These are phyloP conservation scores for Auricularia sp. DNA, from an alignment of 768 basidiomycete species.

Conservation along the genomic window DNA sequence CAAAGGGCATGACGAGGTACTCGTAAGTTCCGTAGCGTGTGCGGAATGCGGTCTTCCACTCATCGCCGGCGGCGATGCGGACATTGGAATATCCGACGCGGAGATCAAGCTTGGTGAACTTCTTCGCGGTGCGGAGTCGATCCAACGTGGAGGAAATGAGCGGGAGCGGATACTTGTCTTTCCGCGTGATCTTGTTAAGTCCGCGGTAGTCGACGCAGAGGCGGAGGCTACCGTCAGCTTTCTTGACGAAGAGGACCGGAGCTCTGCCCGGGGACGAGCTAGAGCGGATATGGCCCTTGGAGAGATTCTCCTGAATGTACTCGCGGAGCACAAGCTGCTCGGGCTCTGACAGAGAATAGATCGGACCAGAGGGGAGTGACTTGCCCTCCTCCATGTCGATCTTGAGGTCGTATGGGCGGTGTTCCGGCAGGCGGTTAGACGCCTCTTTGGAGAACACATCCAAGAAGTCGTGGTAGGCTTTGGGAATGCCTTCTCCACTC, in stretches of 20 bases:
- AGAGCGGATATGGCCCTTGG: slow-evolving; percentile 25
- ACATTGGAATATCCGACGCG: slow-evolving; percentile 32
- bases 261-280: slow-evolving; percentile 17
- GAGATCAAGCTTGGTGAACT: slow-evolving; percentile 31
- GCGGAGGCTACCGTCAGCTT: no score
- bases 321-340: slow-evolving; percentile 25
- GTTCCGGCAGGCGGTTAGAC: slow-evolving; percentile 20
- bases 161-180: slow-evolving; percentile 1
- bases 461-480: slow-evolving; percentile 1
- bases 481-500: background rate
- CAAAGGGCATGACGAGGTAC: slow-evolving; percentile 30
- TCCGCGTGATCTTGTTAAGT: background rate
- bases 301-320: slow-evolving; percentile 29
- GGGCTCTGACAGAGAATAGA: slow-evolving; percentile 24
- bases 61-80: slow-evolving; percentile 28
- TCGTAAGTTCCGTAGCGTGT: slow-evolving; percentile 31
- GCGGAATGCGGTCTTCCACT: slow-evolving; percentile 33
- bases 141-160: slow-evolving; percentile 5
- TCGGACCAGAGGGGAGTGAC: slow-evolving; percentile 18
- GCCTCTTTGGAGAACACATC: slow-evolving; percentile 4
- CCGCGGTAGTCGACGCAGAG: no score
- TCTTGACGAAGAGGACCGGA: background rate
- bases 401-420: slow-evolving; percentile 25
- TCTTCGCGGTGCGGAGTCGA: slow-evolving; percentile 5
- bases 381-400: slow-evolving; percentile 7